Evolutionary conservation across 2,329 filamentous ascomycete species (phyloP), one percentile per base, ranked within the genome.

Genomic region (Incumbomyces lentus): DNA sequence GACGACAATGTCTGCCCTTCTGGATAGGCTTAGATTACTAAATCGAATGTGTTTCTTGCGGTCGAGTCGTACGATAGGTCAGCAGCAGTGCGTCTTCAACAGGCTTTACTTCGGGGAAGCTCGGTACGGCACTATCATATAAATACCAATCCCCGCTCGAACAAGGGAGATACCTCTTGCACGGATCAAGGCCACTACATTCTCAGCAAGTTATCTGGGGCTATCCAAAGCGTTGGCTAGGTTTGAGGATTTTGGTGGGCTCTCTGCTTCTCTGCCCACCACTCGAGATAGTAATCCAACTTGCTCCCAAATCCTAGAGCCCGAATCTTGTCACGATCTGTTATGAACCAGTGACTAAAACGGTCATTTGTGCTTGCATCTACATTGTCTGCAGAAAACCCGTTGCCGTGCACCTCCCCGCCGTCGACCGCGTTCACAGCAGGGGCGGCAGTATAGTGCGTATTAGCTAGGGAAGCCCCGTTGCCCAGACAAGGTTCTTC

Each of bases 321-420:
- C 16, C 42, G 33, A 18, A 45, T 45, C n/a, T 19, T 37, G 22
- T 30, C 42, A 13, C 30, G 30, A 38, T 45, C 26, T 30, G 42
- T 45, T 11, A 45, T 38, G 33, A 29, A 45, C 42, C 42, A 45
- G 26, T 45, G 42, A 12, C 17, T 38, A 18, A 35, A 35, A n/a
- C 13, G 11, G 10, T 26, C 14, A 14, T n/a, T 30, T 26, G 19
- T 40, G 22, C 38, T 40, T 13, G 11, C 29, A 10, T 29, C 11
- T n/a, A 30, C 16, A 26, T 14, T 30, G 17, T 35, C 11, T 6
- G 13, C 33, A n/a, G 13, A 17, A n/a, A n/a, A n/a, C 16, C 5
- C 12, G 12, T 11, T 17, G 4, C 33, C 33, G 6, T 11, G 33
- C 13, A 11, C 33, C 6, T n/a, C 11, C 16, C 4, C 33, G 13